A percentile compares a stretch with the other conserved stretches of the same genome.
Conservation (phyloP, 352 stramenopile species). For the Phytophthora podocarpi region DNA sequence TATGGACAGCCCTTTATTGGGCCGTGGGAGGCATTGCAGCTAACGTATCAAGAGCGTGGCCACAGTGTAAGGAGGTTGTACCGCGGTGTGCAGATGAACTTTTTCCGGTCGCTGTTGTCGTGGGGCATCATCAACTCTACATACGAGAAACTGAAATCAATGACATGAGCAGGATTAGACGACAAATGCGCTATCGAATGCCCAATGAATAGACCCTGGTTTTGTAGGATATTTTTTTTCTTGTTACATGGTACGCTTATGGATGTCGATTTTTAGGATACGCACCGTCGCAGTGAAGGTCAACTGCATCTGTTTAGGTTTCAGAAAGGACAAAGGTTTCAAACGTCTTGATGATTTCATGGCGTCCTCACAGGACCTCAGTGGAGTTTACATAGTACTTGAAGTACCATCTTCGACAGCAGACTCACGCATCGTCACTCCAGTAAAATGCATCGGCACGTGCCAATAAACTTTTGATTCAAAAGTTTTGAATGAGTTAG, state of each 20-base stretch:
- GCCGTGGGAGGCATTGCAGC: constrained; percentile 54
- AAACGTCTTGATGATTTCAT: too few species aligned
- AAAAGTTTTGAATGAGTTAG: too few species aligned
- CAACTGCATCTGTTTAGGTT: too few species aligned
- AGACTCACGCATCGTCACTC: too few species aligned
- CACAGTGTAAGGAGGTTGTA: constrained; percentile 69
- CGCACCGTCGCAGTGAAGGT: too few species aligned
- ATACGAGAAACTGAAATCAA: constrained; percentile 87
- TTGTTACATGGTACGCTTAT: not conserved
- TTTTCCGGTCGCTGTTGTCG: constrained; percentile 84
- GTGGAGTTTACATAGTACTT: too few species aligned
- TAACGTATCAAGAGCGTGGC: constrained; percentile 79
- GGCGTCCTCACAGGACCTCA: too few species aligned
- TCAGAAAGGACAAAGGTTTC: too few species aligned
- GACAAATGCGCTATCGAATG: not conserved
- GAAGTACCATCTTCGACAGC: too few species aligned
- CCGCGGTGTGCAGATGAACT: constrained; percentile 90
- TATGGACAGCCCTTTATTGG: constrained; percentile 72
- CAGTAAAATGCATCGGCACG: too few species aligned
- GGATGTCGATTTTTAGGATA: too few species aligned
- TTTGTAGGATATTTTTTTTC: constrained; percentile 4
- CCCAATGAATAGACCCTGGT: constrained; percentile 8
- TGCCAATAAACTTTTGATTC: too few species aligned
- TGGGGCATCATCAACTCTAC: constrained; percentile 92
- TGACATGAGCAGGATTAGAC: constrained; percentile 48